Percentiles rank a stretch among this genome's conserved stretches.
phyloP scores from a whole-genome alignment of 306 rosid species.

The Trichosanthes truncata region DNA sequence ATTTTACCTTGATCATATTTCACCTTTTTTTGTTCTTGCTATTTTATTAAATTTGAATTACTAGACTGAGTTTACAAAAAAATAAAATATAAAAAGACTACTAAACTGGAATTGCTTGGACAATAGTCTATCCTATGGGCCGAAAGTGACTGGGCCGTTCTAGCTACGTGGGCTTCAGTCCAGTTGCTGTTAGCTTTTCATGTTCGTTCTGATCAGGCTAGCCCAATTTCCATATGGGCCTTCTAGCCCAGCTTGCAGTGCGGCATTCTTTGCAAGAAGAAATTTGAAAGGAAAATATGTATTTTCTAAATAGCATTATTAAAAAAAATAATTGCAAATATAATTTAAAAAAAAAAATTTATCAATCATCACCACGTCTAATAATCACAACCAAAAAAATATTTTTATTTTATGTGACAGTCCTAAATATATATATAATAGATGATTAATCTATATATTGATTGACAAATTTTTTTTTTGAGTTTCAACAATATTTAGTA shows the following conservation, averaged over 20 bases:
- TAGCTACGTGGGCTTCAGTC: neutral
- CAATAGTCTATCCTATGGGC: neutral
- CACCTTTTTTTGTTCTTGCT: no score
- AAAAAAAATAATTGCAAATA: neutral
- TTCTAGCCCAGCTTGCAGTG: neutral
- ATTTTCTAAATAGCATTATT: neutral
- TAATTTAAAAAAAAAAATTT: neutral
- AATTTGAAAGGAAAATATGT: neutral
- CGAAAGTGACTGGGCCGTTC: neutral
- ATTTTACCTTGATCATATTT: no score
- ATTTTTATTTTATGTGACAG: neutral
- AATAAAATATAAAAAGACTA: neutral
- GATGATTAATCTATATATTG: neutral
- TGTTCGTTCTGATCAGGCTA: neutral
- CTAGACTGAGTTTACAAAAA: neutral
- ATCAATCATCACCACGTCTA: neutral
- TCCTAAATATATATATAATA: neutral
- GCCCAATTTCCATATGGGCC: neutral
- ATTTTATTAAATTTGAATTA: neutral
- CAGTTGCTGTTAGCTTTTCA: neutral
- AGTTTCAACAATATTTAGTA: no score
- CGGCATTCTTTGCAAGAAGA: neutral
- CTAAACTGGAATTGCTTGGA: neutral
- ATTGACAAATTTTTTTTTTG: no score
- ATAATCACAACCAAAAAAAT: neutral